Percentiles rank a stretch among this genome's conserved stretches.
Conservation (phyloP, 495 filamentous ascomycete genomes). For the Penicillium macrosclerotiorum region DNA sequence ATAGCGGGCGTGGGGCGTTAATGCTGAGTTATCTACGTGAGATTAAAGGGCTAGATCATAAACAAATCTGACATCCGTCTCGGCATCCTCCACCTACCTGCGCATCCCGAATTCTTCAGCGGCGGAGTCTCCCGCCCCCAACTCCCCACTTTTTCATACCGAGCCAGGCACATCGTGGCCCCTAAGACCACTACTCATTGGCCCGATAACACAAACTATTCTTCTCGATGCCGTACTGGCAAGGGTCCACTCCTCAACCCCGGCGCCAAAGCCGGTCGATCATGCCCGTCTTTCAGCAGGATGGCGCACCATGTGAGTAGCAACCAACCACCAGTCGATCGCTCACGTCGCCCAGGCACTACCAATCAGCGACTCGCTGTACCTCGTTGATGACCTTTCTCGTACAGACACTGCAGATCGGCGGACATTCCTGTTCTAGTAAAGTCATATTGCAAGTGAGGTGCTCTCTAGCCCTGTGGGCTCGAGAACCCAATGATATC, state of each 20-base stretch:
- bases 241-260: background rate
- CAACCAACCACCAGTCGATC: conserved; percentile 14
- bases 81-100: no score
- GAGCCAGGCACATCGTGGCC: conserved; percentile 8
- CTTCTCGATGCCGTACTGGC: background rate
- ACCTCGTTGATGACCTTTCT: conserved; percentile 1
- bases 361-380: conserved; percentile 3
- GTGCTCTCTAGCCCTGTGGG: background rate
- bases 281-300: background rate
- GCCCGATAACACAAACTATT: conserved; percentile 6
- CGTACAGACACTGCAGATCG: conserved; percentile 13
- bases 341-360: conserved; percentile 8
- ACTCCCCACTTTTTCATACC: background rate
- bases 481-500: conserved; percentile 10
- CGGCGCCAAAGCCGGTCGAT: conserved; percentile 11
- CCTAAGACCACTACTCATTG: background rate
- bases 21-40: no score
- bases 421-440: conserved; percentile 13
- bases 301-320: background rate
- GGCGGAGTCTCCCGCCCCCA: background rate
- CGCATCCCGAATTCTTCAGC: conserved; percentile 5
- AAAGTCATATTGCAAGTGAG: background rate
- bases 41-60: no score
- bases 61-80: no score
- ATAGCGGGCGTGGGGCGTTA: no score